These are phyloP conservation scores for Lodderomyces margitis DNA, from an alignment of 1,139 yeast genomes.

Conservation along the genomic window DNA sequence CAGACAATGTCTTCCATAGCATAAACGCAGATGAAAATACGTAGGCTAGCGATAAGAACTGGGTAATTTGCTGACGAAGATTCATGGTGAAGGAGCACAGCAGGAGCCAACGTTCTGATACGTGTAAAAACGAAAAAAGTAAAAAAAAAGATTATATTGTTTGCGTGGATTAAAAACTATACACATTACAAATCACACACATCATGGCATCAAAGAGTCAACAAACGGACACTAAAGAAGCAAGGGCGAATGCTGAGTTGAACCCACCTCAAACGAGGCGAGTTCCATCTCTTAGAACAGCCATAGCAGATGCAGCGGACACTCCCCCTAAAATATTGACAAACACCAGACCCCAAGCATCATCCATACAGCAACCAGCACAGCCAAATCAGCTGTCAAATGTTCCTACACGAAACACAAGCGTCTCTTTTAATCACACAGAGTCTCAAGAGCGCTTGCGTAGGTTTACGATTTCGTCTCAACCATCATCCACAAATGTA, in stretches of 20 bases:
- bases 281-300: slow-evolving; percentile 4
- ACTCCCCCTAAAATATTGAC: slow-evolving; percentile 11
- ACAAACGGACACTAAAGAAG: not conserved
- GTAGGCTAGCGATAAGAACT: slow-evolving; percentile 68
- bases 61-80: slow-evolving; percentile 47
- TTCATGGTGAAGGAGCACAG: slow-evolving; percentile 33
- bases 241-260: not conserved
- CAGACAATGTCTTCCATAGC: slow-evolving; percentile 83
- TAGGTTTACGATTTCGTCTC: slow-evolving; percentile 47
- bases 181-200: no score
- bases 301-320: slow-evolving; percentile 3
- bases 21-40: slow-evolving; percentile 87
- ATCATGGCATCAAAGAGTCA: not conserved
- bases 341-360: slow-evolving; percentile 5
- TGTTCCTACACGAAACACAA: slow-evolving; percentile 15
- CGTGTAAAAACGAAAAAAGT: not conserved
- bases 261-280: slow-evolving; percentile 6
- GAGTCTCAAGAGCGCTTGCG: slow-evolving; percentile 40
- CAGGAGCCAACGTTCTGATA: not conserved
- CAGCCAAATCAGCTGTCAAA: slow-evolving; percentile 2
- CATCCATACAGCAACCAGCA: slow-evolving; percentile 6
- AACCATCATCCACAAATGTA: slow-evolving; percentile 34
- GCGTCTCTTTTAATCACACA: slow-evolving; percentile 42
- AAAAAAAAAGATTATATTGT: not conserved
- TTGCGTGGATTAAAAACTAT: no score